A percentile compares a stretch with the other conserved stretches of the same genome.
These are phyloP conservation scores for Fraxinus angustifolia DNA, from an alignment of 305 asterid species.

Conservation along the genomic window DNA sequence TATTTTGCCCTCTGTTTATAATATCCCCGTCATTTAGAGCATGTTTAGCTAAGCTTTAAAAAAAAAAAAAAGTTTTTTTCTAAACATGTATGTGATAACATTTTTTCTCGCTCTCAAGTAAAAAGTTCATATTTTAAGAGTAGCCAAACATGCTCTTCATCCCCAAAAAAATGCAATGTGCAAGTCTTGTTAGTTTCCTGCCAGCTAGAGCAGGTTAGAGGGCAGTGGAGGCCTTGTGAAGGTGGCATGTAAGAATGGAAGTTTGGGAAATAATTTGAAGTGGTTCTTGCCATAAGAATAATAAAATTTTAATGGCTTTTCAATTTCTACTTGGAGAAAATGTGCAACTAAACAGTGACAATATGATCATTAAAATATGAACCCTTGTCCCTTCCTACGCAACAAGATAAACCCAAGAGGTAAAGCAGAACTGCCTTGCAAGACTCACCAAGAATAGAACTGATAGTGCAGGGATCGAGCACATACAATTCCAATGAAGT, in stretches of 20 bases:
- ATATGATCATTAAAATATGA: background rate
- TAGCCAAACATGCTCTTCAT: background rate
- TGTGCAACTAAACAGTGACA: background rate
- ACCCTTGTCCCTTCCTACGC: background rate
- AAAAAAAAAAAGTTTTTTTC: background rate
- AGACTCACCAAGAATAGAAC: constrained; percentile 80
- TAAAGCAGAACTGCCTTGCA: background rate
- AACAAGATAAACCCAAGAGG: background rate
- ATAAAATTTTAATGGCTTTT: background rate
- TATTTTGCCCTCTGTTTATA: background rate
- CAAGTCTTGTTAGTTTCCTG: background rate
- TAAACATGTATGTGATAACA: background rate
- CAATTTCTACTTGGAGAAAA: background rate
- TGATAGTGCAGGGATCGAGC: constrained; percentile 94
- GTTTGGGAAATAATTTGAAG: background rate
- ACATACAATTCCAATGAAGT: constrained; percentile 41
- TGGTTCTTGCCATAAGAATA: background rate
- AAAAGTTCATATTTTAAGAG: background rate
- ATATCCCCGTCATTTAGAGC: background rate
- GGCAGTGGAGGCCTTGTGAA: background rate
- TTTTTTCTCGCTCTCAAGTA: background rate
- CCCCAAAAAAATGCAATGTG: background rate
- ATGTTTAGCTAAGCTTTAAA: background rate
- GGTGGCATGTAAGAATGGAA: background rate
- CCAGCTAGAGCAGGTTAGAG: background rate